Evolutionary conservation across 106 monocot species (phyloP), one percentile per base, ranked within the genome.

Genomic region (Apostasia shenzhenica): DNA sequence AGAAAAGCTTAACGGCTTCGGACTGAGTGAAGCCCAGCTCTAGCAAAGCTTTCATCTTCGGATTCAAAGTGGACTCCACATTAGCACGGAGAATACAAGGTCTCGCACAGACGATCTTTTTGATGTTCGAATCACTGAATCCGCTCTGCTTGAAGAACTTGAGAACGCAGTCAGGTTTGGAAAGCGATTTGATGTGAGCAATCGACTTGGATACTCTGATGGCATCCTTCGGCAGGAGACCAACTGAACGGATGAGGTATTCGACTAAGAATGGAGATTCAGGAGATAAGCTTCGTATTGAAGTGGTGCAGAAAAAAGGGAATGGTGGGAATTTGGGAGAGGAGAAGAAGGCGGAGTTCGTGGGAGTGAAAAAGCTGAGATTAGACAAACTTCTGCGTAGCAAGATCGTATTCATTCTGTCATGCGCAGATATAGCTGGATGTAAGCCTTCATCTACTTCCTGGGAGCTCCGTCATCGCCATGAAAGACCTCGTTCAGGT

Each of bases 61-160:
- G 83, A 2, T 58, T 61, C 2, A 83, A 42, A n/a, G 55, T 72
- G 38, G 56, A 75, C 47, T 83, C 79, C n/a, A 64, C 61, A 41
- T 58, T 61, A 2, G 57, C 40, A n/a, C 52, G 67, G 7, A 83
- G 82, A 26, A 73, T 1, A 1, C 12, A 48, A 0, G 82, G 70
- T 41, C 39, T 13, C 41, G 2, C 5, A 7, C 54, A 6, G 6
- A 73, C 45, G 2, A 71, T 8, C 41, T 6, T 63, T 47, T 8
- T 59, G 45, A 84, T 65, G 2, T 80, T 26, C 13, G 66, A 8
- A 2, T 69, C 48, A 11, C 7, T 44, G 48, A 80, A 48, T 4
- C 72, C 73, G 3, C 11, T 13, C 5, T 59, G 7, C 40, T 11
- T 49, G 26, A 76, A 13, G 59, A 64, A 74, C n/a, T 59, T 8